Evolutionary conservation across 1,139 yeast species (phyloP), one percentile per base, ranked within the genome.

Genomic region (Meyerozyma smithsonii): DNA sequence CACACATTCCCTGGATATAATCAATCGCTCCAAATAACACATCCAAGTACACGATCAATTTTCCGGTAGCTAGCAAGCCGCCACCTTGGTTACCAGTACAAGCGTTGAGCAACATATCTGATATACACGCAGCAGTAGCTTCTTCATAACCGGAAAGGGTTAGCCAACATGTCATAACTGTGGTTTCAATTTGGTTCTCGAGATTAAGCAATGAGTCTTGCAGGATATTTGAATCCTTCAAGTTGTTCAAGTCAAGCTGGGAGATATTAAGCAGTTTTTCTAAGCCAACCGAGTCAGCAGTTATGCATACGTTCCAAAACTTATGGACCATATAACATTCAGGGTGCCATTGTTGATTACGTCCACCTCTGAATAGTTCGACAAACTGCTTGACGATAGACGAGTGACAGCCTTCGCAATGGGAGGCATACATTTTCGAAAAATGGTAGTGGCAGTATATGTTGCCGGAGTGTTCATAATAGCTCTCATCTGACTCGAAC

Each of bases 271-370:
- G 56, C 17, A 67, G 56, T 1, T 66, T 58, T 11, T 72, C 71
- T 30, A 80, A 57, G 1, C 88, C 90, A 28, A 83, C 74, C 4
- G 77, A 66, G 42, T 76, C 82, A 0, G 84, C 76, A 3, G 82
- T 72, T n/a, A 89, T 69, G 43, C 83, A 77, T 19, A 90, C 96
- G 55, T 88, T 90, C 98, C 98, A 94, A 55, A 89, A 90, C 58
- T 90, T 90, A 66, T 86, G 90, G 37, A 92, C 95, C 90, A 94
- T 94, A 58, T 89, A 94, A 66, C 98, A 94, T 59, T 94, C 98
- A 3, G 97, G 97, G 60, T 94, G 99, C 98, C 98, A 94, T 56
- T 89, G 96, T 58, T 90, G 96, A 47, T 85, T 84, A 50, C 85
- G 75, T n/a, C 97, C 97, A 37, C 96, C 96, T 49, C 95, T 74